Conservation (phyloP, 2,329 filamentous ascomycete species). For the Cordyceps javanica region DNA sequence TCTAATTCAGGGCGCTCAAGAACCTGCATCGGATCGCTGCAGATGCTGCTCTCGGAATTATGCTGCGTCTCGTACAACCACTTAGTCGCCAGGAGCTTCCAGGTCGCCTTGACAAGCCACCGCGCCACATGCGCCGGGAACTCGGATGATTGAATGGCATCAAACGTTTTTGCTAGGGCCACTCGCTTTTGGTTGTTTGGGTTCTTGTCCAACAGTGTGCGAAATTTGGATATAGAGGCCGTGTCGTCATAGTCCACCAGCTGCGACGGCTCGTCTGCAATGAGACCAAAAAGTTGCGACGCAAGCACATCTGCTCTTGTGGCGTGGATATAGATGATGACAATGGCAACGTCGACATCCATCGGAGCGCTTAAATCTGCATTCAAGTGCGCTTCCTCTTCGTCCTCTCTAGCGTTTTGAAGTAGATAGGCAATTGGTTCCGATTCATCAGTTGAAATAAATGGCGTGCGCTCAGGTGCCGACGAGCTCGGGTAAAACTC, state of each 20-base stretch:
- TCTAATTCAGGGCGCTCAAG: neutral
- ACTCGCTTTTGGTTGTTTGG: neutral
- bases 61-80: neutral
- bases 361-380: neutral
- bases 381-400: neutral
- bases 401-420: neutral
- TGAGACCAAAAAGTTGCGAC: neutral
- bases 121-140: neutral
- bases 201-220: neutral
- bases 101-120: neutral
- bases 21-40: neutral
- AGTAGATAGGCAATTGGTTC: neutral
- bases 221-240: neutral
- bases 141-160: neutral
- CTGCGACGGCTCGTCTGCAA: neutral
- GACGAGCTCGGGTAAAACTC: neutral
- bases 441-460: neutral
- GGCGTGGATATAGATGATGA: neutral
- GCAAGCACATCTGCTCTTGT: neutral
- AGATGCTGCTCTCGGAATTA: neutral
- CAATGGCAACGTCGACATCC: neutral
- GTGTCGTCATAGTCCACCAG: neutral
- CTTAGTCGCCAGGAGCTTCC: neutral
- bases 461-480: neutral
- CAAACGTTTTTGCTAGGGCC: too few relatives aligned